Percentiles rank a stretch among this genome's conserved stretches.
These are phyloP conservation scores for Lepiota venenata DNA, from an alignment of 768 basidiomycete species.

Conservation along the genomic window DNA sequence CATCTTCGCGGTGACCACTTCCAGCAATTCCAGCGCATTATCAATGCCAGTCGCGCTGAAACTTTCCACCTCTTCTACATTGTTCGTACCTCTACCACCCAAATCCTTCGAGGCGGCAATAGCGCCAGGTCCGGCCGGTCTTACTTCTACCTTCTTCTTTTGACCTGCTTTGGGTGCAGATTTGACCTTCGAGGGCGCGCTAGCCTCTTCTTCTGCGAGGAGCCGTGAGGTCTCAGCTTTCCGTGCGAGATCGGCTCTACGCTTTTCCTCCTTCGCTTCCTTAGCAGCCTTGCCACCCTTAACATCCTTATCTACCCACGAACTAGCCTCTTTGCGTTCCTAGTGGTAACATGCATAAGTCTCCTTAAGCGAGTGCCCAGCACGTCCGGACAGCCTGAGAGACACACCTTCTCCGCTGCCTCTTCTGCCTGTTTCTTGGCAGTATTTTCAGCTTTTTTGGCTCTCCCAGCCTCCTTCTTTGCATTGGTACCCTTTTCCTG, in stretches of 20 bases:
- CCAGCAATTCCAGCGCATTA: constrained; percentile 84
- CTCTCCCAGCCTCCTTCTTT: constrained; percentile 88
- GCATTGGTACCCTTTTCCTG: constrained; percentile 77
- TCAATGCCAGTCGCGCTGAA: constrained; percentile 87
- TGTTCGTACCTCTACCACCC: constrained; percentile 26
- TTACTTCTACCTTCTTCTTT: constrained; percentile 48
- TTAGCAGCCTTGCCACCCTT: constrained; percentile 61
- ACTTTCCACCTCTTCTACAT: constrained; percentile 52
- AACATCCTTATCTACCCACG: constrained; percentile 61
- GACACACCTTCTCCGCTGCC: constrained; percentile 54
- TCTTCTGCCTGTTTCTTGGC: constrained; percentile 69
- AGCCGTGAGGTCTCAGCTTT: constrained; percentile 85
- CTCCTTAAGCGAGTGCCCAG: background rate
- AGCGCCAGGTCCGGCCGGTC: constrained; percentile 82
- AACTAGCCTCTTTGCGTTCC: constrained; percentile 69
- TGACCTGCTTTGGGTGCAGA: constrained; percentile 58
- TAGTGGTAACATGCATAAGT: constrained; percentile 23
- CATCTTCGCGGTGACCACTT: constrained; percentile 87
- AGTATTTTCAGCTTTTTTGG: constrained; percentile 92
- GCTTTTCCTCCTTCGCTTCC: constrained; percentile 78
- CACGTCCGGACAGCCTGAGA: background rate
- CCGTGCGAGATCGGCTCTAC: constrained; percentile 74
- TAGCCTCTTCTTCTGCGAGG: constrained; percentile 85
- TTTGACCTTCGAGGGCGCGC: constrained; percentile 55
- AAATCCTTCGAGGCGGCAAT: constrained; percentile 71